A percentile compares a stretch with the other conserved stretches of the same genome.
Evolutionary conservation across 192 early-diverging fungal genomes (phyloP).

Genomic region (Mortierella hygrophila): DNA sequence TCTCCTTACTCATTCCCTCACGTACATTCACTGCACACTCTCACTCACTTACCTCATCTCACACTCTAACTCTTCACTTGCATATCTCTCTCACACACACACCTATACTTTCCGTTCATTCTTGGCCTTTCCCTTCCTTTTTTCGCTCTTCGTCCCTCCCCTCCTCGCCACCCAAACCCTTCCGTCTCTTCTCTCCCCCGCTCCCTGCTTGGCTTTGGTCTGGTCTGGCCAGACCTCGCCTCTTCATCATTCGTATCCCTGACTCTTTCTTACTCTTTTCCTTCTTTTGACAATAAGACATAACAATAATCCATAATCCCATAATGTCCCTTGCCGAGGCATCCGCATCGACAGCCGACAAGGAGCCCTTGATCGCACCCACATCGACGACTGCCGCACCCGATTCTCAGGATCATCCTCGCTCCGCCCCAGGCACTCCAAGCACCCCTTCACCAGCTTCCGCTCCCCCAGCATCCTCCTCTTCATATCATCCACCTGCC

Average conservation of each 20-base stretch:
- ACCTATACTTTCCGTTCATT: neutral
- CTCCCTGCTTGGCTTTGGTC: slow-evolving; percentile 3
- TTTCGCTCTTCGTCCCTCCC: neutral
- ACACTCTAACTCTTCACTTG: neutral
- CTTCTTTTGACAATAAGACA: neutral
- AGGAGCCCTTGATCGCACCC: slow-evolving; percentile 10
- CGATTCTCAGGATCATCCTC: neutral
- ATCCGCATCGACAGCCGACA: neutral
- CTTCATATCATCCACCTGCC: neutral
- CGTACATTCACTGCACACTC: neutral
- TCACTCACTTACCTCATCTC: no score
- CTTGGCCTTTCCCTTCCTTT: neutral
- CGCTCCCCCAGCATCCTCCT: slow-evolving; percentile 2
- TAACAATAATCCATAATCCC: neutral
- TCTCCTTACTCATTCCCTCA: neutral
- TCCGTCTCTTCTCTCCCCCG: neutral
- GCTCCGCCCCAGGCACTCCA: neutral
- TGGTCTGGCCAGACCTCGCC: neutral
- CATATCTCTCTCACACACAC: neutral
- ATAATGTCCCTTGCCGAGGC: slow-evolving; percentile 23
- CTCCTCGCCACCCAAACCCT: neutral
- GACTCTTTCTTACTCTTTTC: neutral
- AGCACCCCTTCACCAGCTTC: neutral
- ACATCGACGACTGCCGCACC: neutral
- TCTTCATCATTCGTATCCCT: neutral